Evolutionary conservation across 352 stramenopile genomes (phyloP).

Genomic region (Phytophthora cactorum): DNA sequence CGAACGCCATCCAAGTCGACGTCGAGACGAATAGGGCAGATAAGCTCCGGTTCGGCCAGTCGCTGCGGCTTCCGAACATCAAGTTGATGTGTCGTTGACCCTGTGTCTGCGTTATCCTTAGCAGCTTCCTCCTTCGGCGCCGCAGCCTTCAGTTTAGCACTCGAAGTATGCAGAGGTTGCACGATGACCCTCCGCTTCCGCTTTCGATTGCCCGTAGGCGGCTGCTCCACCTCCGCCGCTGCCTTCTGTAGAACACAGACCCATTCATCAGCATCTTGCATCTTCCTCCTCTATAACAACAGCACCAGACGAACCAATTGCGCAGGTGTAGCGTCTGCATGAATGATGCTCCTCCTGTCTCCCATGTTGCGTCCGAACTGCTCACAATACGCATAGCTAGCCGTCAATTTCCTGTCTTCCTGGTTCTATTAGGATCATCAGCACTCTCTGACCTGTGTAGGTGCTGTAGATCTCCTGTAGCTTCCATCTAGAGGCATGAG

Average conservation of each 20-base stretch:
- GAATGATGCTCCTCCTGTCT: constrained; percentile 51
- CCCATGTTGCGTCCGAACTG: constrained; percentile 46
- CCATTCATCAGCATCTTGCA: background rate
- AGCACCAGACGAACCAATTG: constrained; percentile 34
- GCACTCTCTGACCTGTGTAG: constrained; percentile 43
- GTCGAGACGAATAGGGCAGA: constrained; percentile 81
- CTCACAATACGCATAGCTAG: constrained; percentile 12
- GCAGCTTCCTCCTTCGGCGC: background rate
- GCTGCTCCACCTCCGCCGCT: constrained; percentile 16
- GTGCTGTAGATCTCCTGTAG: constrained; percentile 45
- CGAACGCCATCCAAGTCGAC: constrained; percentile 76
- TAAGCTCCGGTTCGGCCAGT: constrained; percentile 41
- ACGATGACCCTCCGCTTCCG: constrained; percentile 64
- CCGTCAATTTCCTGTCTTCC: constrained; percentile 1
- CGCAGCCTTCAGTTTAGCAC: constrained; percentile 1
- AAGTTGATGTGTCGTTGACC: constrained; percentile 21
- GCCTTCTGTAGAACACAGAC: constrained; percentile 25
- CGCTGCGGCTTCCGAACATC: constrained; percentile 23
- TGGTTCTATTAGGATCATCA: background rate
- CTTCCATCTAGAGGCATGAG: constrained; percentile 40
- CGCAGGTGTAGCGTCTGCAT: constrained; percentile 35
- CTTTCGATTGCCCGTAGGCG: constrained; percentile 45
- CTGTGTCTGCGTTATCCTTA: constrained; percentile 8
- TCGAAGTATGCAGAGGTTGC: constrained; percentile 42
- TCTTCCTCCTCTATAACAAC: background rate